A percentile compares a stretch with the other conserved stretches of the same genome.
phyloP scores from a whole-genome alignment of 2,329 filamentous ascomycete species.

The Botrytis sinoallii region DNA sequence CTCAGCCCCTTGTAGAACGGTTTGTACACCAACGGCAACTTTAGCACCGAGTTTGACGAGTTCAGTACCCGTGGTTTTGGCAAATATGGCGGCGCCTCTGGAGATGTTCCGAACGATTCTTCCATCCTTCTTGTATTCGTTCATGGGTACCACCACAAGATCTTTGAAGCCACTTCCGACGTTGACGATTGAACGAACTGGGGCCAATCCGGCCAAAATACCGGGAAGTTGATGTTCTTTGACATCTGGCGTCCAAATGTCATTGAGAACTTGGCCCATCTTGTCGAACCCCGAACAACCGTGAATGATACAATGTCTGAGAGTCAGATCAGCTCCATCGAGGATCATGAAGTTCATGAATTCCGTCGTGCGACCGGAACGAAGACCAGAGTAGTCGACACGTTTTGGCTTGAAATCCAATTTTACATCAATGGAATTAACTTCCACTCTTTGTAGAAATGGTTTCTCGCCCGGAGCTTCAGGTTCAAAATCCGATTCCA shows the following conservation, averaged over 20 bases:
- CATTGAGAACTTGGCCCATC: conserved; percentile 84
- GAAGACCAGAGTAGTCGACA: conserved; percentile 90
- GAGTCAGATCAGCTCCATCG: conserved; percentile 80
- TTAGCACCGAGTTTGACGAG: conserved; percentile 94
- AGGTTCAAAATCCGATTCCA: conserved; percentile 59
- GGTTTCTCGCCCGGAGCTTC: conserved; percentile 67
- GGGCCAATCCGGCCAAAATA: conserved; percentile 83
- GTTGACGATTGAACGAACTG: conserved; percentile 86
- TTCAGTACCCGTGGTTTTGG: conserved; percentile 88
- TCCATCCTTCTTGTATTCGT: conserved; percentile 91
- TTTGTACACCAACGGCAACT: conserved; percentile 90
- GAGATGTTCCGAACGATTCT: conserved; percentile 86
- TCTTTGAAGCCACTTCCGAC: conserved; percentile 84
- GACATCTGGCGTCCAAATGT: conserved; percentile 95
- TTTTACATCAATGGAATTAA: conserved; percentile 78
- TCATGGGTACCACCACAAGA: conserved; percentile 83
- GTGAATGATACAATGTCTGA: conserved; percentile 89
- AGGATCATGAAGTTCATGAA: conserved; percentile 98
- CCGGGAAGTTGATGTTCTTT: conserved; percentile 83
- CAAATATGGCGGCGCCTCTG: conserved; percentile 87
- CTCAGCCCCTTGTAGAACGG: conserved; percentile 85
- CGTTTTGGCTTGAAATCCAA: conserved; percentile 97
- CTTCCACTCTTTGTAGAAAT: conserved; percentile 86
- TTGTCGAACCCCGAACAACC: conserved; percentile 88
- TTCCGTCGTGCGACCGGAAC: conserved; percentile 91